phyloP scores from a whole-genome alignment of 495 filamentous ascomycete species.

The Neurospora sp. region DNA sequence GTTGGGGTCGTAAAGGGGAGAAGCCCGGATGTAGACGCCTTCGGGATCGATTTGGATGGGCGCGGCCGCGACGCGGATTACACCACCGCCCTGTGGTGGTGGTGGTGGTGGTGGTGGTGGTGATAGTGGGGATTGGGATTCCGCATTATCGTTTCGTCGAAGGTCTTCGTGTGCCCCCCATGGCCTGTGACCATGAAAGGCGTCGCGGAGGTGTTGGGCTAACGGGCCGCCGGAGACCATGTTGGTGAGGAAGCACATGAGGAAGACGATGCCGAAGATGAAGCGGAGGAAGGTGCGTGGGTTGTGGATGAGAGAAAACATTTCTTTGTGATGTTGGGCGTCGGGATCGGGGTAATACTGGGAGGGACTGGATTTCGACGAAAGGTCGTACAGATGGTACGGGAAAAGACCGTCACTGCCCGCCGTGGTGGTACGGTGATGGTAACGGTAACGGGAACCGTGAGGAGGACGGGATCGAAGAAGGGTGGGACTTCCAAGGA shows the following conservation, averaged over 20 bases:
- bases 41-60: conserved; percentile 21
- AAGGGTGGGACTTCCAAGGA: not conserved
- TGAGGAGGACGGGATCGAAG: not conserved
- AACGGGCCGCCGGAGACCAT: not conserved
- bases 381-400: not conserved
- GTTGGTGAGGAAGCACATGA: not conserved
- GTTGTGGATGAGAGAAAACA: not conserved
- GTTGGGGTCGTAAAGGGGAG: conserved; percentile 27
- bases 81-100: not conserved
- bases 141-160: not conserved
- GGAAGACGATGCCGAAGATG: not conserved
- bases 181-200: not conserved
- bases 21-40: conserved; percentile 38
- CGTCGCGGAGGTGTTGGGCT: not conserved
- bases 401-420: not conserved
- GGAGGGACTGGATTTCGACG: not conserved
- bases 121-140: not conserved
- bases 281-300: not conserved
- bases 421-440: not conserved
- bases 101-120: not conserved
- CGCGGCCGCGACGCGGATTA: not conserved
- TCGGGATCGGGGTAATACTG: not conserved
- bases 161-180: not conserved
- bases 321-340: not conserved
- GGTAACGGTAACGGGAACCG: not conserved